These are phyloP conservation scores for Polyrhizophydium stewartii DNA, from an alignment of 371 early-diverging fungal genomes.

Conservation along the genomic window DNA sequence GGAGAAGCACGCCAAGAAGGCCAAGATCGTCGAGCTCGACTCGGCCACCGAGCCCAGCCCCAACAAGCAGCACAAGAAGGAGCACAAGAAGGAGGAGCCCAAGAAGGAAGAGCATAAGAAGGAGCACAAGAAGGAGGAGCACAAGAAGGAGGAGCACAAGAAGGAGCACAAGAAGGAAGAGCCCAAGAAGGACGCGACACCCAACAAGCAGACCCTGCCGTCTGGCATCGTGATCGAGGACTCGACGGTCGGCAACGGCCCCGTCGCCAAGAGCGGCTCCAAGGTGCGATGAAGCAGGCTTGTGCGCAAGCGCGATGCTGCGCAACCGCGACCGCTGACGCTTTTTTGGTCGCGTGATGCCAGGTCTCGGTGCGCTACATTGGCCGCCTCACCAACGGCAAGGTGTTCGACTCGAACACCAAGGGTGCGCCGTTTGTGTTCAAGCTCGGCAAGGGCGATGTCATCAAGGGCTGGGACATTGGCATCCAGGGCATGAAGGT, in stretches of 20 bases:
- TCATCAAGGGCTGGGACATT: constrained; percentile 93
- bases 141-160: constrained; percentile 35
- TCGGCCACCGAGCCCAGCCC: constrained; percentile 12
- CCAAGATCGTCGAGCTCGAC: constrained; percentile 26
- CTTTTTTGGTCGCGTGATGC: neutral
- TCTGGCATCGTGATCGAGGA: constrained; percentile 82
- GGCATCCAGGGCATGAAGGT: constrained; percentile 89
- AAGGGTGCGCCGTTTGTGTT: constrained; percentile 84
- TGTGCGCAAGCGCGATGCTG: neutral
- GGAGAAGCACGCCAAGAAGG: constrained; percentile 22
- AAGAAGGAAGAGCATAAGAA: constrained; percentile 41
- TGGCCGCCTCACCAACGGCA: constrained; percentile 85
- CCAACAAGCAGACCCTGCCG: constrained; percentile 42
- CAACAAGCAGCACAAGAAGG: constrained; percentile 26
- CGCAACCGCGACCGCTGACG: neutral
- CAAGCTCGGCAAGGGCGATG: constrained; percentile 83
- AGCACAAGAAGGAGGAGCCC: constrained; percentile 27
- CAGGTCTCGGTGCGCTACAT: constrained; percentile 75
- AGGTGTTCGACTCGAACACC: constrained; percentile 90
- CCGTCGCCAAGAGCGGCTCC: constrained; percentile 73
- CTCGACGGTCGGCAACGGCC: constrained; percentile 68
- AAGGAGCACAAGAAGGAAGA: constrained; percentile 24
- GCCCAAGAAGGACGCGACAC: constrained; percentile 10
- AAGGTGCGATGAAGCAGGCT: no score
- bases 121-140: constrained; percentile 42